Percentiles rank a stretch among this genome's conserved stretches.
Evolutionary conservation across 2,329 filamentous ascomycete species (phyloP).

Genomic region (Penicillium sp.): DNA sequence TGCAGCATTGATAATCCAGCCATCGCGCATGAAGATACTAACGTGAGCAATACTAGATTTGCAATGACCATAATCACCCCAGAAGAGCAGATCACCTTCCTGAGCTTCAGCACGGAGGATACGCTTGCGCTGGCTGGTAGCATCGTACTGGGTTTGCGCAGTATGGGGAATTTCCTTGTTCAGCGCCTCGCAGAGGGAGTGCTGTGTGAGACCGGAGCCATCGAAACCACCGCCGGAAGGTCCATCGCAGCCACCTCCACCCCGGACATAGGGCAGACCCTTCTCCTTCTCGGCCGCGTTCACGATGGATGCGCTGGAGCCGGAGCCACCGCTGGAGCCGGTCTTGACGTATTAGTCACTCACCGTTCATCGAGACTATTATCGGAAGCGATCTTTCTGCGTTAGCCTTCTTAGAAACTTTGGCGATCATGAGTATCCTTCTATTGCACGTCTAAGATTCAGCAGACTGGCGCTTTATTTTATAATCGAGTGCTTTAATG

Average conservation of each 20-base stretch:
- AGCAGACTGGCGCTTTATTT: no score
- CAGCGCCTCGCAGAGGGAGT: constrained; percentile 29
- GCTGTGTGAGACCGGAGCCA: constrained; percentile 35
- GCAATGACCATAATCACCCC: constrained; percentile 28
- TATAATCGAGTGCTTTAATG: no score
- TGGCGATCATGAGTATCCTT: no score
- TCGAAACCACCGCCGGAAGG: constrained; percentile 31
- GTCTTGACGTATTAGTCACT: constrained; percentile 28
- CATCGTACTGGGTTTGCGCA: constrained; percentile 31
- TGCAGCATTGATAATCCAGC: constrained; percentile 33
- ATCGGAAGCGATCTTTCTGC: neutral
- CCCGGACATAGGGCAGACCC: constrained; percentile 33
- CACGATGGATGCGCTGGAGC: constrained; percentile 26
- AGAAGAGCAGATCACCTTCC: constrained; percentile 32
- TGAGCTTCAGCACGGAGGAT: constrained; percentile 26
- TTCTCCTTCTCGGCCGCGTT: constrained; percentile 28
- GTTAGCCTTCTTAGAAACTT: no score
- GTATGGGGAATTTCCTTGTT: constrained; percentile 29
- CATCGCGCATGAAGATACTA: constrained; percentile 29
- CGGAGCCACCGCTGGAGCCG: constrained; percentile 11
- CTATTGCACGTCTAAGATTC: no score
- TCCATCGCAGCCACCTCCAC: constrained; percentile 31
- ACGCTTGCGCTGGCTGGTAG: constrained; percentile 25
- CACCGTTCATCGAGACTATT: neutral
- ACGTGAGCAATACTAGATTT: constrained; percentile 27